These are phyloP conservation scores for Saccharomyces hybrid DNA, from an alignment of 1,139 yeast species.

Conservation along the genomic window DNA sequence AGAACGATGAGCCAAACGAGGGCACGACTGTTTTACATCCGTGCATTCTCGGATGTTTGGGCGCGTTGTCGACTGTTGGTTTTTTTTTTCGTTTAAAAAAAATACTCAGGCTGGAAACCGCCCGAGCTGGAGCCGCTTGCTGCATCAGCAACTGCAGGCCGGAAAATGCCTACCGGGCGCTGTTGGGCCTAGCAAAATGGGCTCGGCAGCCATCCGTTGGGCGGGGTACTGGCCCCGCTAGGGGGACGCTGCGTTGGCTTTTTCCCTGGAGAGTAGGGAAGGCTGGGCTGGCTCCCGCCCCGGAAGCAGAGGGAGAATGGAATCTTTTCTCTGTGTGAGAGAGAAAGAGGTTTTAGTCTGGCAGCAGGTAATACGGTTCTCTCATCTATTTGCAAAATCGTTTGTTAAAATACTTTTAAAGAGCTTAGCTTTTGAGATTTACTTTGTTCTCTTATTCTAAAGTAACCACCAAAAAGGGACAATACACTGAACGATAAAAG, in stretches of 20 bases:
- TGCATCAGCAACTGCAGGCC: no score
- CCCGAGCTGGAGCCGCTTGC: no score
- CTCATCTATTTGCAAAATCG: not conserved
- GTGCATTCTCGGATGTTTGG: not conserved
- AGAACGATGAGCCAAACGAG: slow-evolving; percentile 1
- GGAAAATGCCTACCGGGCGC: no score
- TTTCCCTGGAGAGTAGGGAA: not conserved
- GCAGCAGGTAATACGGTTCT: not conserved
- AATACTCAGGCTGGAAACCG: no score
- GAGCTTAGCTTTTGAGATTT: not conserved
- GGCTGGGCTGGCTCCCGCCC: not conserved
- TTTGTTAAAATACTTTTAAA: not conserved
- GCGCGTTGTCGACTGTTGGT: not conserved
- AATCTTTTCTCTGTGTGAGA: not conserved
- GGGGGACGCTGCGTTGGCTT: no score
- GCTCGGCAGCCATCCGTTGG: no score
- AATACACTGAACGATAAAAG: slow-evolving; percentile 1
- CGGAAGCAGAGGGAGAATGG: not conserved
- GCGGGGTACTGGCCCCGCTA: not conserved
- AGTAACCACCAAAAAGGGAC: not conserved
- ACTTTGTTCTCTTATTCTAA: not conserved
- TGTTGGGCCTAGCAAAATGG: no score
- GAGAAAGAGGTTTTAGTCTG: not conserved
- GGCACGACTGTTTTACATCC: not conserved
- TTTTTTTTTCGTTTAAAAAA: not conserved